phyloP scores from a whole-genome alignment of 768 basidiomycete genomes.

The Trametes punicea region DNA sequence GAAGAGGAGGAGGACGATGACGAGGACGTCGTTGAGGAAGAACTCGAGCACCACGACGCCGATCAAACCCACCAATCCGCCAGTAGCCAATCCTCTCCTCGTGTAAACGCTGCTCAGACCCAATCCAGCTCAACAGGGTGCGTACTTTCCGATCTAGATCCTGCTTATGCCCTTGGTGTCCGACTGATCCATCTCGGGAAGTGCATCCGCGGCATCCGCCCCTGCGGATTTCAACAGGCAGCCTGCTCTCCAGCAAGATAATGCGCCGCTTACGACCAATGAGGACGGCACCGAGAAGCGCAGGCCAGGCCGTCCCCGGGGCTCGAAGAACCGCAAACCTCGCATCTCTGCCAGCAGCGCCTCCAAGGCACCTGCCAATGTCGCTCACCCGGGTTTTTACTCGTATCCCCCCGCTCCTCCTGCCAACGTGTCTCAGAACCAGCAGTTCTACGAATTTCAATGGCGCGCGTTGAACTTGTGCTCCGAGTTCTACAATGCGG shows the following conservation, averaged over 20 bases:
- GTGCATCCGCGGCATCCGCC: constrained; percentile 25
- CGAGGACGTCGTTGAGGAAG: constrained; percentile 68
- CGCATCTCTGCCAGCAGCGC: constrained; percentile 32
- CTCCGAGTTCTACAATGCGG: constrained; percentile 82
- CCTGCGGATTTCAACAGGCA: constrained; percentile 22
- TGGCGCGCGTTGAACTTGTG: constrained; percentile 82
- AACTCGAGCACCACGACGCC: constrained; percentile 41
- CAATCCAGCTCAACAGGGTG: constrained; percentile 29
- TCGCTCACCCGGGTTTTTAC: constrained; percentile 38
- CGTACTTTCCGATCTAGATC: constrained; percentile 24
- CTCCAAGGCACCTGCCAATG: constrained; percentile 30
- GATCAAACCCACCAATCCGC: constrained; percentile 23
- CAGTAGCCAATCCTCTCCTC: constrained; percentile 33
- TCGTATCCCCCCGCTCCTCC: constrained; percentile 43
- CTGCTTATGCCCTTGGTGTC: constrained; percentile 7
- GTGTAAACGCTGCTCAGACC: constrained; percentile 22
- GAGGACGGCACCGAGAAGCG: constrained; percentile 54
- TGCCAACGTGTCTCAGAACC: constrained; percentile 56
- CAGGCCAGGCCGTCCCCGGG: constrained; percentile 74
- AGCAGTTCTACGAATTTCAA: constrained; percentile 82
- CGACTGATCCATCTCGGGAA: constrained; percentile 21
- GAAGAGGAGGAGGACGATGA: constrained; percentile 74
- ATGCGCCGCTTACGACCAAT: constrained; percentile 23
- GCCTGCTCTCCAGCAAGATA: constrained; percentile 28
- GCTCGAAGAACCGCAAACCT: constrained; percentile 69